Percentiles rank a stretch among this genome's conserved stretches.
Conservation (phyloP, 1,284 basidiomycete species). For the Tremellales sp. region DNA sequence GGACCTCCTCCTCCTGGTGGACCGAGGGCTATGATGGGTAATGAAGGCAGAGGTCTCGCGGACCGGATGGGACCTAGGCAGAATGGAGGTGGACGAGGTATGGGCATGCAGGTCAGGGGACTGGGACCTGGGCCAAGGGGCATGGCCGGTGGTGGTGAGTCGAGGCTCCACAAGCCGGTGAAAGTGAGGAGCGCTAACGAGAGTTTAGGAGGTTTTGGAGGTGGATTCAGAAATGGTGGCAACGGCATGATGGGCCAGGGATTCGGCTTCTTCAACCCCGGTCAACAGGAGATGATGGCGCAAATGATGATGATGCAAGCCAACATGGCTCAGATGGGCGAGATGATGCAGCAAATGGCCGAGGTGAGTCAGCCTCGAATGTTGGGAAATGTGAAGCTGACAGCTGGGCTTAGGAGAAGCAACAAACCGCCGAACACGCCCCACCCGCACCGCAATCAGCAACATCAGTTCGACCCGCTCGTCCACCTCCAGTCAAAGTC, state of each 20-base stretch:
- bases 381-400: neutral
- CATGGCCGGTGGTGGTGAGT: conserved; percentile 4
- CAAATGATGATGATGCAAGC: conserved; percentile 51
- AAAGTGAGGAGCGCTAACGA: too few species aligned
- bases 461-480: conserved; percentile 13
- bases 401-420: neutral
- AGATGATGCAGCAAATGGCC: conserved; percentile 48
- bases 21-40: conserved; percentile 10
- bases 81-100: conserved; percentile 16
- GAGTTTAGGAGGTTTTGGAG: too few species aligned
- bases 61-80: conserved; percentile 16
- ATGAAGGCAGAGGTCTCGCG: conserved; percentile 16
- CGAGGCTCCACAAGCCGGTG: too few species aligned
- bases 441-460: neutral
- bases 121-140: conserved; percentile 14
- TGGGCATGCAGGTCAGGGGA: conserved; percentile 20
- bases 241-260: neutral
- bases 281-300: conserved; percentile 48
- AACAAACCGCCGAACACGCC: neutral
- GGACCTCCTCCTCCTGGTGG: conserved; percentile 11
- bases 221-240: conserved; percentile 6
- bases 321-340: conserved; percentile 50
- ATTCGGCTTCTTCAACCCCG: conserved; percentile 29
- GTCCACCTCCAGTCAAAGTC: conserved; percentile 25
- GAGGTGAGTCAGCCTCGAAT: conserved; percentile 23